Conservation (phyloP, 2,329 filamentous ascomycete genomes). For the Penicillium psychrosexuale region DNA sequence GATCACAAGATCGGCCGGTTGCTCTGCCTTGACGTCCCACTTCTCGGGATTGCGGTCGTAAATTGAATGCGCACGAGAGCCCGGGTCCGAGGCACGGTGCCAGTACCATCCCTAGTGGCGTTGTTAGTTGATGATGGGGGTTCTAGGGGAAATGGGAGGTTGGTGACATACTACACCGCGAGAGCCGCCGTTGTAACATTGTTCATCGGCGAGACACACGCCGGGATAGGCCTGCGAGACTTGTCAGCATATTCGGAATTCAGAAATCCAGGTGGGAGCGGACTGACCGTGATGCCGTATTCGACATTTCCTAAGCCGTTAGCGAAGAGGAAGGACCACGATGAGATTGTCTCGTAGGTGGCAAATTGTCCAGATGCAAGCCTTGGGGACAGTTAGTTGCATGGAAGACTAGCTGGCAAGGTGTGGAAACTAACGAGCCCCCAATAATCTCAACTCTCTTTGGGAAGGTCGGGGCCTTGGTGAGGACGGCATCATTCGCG, state of each 20-base stretch:
- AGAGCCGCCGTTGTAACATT: constrained; percentile 55
- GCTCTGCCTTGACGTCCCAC: constrained; percentile 26
- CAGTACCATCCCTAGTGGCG: constrained; percentile 50
- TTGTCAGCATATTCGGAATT: not conserved
- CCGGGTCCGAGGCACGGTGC: constrained; percentile 57
- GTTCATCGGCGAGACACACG: constrained; percentile 55
- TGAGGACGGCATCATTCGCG: constrained; percentile 43
- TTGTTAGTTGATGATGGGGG: constrained; percentile 4
- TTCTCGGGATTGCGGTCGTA: constrained; percentile 38
- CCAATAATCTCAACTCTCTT: constrained; percentile 47
- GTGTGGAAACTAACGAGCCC: constrained; percentile 32
- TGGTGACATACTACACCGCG: constrained; percentile 41
- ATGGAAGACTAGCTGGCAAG: constrained; percentile 32
- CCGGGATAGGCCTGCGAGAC: constrained; percentile 49
- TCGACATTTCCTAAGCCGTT: constrained; percentile 59
- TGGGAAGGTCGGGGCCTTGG: constrained; percentile 40
- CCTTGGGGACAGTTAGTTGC: constrained; percentile 45
- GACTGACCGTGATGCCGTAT: constrained; percentile 50
- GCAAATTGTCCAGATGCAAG: constrained; percentile 56
- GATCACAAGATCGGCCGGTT: constrained; percentile 41
- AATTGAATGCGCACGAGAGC: constrained; percentile 45
- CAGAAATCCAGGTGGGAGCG: not conserved
- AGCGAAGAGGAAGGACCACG: constrained; percentile 55
- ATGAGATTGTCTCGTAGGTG: constrained; percentile 58
- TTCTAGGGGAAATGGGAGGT: too few relatives aligned